These are phyloP conservation scores for Vigna unguiculata DNA, from an alignment of 306 rosid genomes.

Conservation along the genomic window DNA sequence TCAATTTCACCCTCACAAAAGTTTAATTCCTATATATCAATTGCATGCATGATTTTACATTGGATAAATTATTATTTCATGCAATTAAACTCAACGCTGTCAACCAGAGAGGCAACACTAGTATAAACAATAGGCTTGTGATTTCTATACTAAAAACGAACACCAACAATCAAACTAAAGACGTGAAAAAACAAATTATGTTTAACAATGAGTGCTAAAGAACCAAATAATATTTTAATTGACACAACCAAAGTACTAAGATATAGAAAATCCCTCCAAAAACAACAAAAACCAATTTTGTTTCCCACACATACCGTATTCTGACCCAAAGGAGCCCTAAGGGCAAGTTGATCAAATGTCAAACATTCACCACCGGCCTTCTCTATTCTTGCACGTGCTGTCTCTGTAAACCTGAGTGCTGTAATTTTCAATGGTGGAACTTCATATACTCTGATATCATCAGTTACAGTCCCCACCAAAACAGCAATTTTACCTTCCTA, in stretches of 20 bases:
- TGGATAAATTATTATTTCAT: too few relatives aligned
- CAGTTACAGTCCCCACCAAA: slow-evolving; percentile 71
- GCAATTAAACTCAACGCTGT: too few relatives aligned
- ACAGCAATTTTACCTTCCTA: slow-evolving; percentile 73
- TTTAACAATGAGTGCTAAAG: too few relatives aligned
- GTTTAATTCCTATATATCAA: not conserved
- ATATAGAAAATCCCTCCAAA: not conserved
- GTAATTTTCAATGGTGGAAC: slow-evolving; percentile 72
- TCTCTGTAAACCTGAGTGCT: slow-evolving; percentile 77
- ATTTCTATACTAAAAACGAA: not conserved
- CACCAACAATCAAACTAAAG: too few relatives aligned
- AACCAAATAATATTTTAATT: too few relatives aligned
- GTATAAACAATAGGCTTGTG: too few relatives aligned
- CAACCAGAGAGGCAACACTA: too few relatives aligned
- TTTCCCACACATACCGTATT: slow-evolving; percentile 62
- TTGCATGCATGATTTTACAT: too few relatives aligned
- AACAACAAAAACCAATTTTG: not conserved
- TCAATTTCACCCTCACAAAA: not conserved
- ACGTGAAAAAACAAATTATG: too few relatives aligned
- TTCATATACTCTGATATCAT: slow-evolving; percentile 75
- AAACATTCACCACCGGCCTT: slow-evolving; percentile 85
- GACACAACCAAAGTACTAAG: too few relatives aligned
- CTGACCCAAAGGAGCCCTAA: slow-evolving; percentile 80
- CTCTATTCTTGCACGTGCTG: slow-evolving; percentile 82
- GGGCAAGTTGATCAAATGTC: slow-evolving; percentile 84